Percentiles rank a stretch among this genome's conserved stretches.
Evolutionary conservation across 345 rosid species (phyloP).

Genomic region (Nasturtium officinale): DNA sequence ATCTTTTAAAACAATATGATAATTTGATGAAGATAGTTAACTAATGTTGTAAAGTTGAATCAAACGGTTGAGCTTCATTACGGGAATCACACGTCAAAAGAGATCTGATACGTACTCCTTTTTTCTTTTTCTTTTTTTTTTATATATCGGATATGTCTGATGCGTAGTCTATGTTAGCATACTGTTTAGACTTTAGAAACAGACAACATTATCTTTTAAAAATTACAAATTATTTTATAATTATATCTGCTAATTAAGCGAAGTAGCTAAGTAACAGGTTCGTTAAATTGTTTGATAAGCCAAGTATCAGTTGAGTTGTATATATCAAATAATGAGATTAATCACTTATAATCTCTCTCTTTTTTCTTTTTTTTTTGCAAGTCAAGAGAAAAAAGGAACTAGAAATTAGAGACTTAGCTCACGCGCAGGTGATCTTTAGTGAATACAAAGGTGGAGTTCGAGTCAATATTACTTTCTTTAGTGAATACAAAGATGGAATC

Average conservation of each 20-base stretch:
- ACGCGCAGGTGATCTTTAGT: too few relatives aligned
- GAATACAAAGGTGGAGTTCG: too few relatives aligned
- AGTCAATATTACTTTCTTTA: too few relatives aligned
- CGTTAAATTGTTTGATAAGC: neutral
- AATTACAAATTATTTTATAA: neutral
- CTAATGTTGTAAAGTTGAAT: neutral
- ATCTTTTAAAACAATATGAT: neutral
- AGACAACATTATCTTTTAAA: neutral
- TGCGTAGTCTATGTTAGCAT: constrained; percentile 23
- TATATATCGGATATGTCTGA: neutral
- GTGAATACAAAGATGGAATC: neutral
- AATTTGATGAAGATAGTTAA: neutral
- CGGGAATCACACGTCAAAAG: constrained; percentile 29
- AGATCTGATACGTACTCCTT: neutral
- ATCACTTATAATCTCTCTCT: neutral
- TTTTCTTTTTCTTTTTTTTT: too few relatives aligned
- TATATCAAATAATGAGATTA: neutral
- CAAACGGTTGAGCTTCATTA: constrained; percentile 14
- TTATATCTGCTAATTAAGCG: neutral
- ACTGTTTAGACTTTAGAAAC: neutral
- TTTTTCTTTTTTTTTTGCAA: too few relatives aligned
- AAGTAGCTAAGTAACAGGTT: constrained; percentile 10
- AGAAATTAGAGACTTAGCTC: too few relatives aligned
- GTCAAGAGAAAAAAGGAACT: too few relatives aligned
- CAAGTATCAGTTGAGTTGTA: neutral